Conservation (phyloP, 2,329 filamentous ascomycete species). For the Cladosporium sp. region DNA sequence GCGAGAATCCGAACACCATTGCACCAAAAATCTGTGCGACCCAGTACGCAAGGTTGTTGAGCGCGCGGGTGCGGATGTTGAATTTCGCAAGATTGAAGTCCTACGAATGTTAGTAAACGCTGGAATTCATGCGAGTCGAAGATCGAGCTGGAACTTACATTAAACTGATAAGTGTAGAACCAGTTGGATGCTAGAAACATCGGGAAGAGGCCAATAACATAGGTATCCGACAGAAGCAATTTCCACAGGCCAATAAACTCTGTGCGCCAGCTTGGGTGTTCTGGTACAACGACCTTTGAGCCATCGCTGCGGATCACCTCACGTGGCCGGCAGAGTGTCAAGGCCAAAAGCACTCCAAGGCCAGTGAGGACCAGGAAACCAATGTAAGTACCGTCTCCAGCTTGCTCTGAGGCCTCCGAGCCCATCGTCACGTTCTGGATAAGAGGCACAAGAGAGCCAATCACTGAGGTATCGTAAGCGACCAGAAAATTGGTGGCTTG, state of each 20-base stretch:
- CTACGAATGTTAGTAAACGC: too few relatives aligned
- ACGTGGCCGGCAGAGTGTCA: conserved; percentile 66
- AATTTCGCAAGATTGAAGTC: conserved; percentile 65
- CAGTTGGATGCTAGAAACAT: conserved; percentile 78
- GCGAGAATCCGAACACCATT: conserved; percentile 63
- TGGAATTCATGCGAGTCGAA: conserved; percentile 65
- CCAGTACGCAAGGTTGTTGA: conserved; percentile 76
- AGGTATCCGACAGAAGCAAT: conserved; percentile 65
- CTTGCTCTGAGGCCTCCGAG: conserved; percentile 38
- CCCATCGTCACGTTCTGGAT: conserved; percentile 64
- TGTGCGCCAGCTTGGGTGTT: conserved; percentile 80
- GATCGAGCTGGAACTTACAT: conserved; percentile 68
- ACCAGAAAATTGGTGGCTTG: not conserved
- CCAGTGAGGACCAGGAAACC: conserved; percentile 80
- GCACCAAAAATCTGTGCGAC: conserved; percentile 73
- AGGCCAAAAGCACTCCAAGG: conserved; percentile 63
- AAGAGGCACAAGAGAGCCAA: conserved; percentile 73
- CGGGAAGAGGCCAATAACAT: conserved; percentile 71
- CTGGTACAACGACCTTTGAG: conserved; percentile 77
- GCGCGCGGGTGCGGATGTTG: conserved; percentile 67
- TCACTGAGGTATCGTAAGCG: conserved; percentile 41
- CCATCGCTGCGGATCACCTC: conserved; percentile 73
- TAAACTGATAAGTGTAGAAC: conserved; percentile 79
- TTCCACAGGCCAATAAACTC: conserved; percentile 73
- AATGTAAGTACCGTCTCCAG: conserved; percentile 78